Percentiles rank a stretch among this genome's conserved stretches.
phyloP scores from a whole-genome alignment of 2,329 filamentous ascomycete genomes.

The Cytospora mali region DNA sequence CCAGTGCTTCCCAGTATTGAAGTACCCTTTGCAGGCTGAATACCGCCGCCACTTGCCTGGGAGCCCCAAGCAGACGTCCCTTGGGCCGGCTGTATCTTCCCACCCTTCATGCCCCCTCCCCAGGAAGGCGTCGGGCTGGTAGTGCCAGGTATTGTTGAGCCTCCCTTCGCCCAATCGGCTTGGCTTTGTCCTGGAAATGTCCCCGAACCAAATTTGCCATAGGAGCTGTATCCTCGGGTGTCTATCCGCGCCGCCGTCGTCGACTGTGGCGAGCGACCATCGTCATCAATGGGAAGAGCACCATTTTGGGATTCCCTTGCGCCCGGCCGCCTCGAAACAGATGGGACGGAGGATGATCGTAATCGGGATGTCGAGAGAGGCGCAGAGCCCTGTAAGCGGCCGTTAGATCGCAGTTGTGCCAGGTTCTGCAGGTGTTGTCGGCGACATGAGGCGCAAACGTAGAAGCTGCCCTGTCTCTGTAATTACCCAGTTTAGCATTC shows the following conservation, averaged over 20 bases:
- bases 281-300: background rate
- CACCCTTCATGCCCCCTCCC: slow-evolving; percentile 5
- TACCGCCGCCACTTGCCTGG: background rate
- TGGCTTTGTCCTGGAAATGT: slow-evolving; percentile 25
- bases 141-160: background rate
- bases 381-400: background rate
- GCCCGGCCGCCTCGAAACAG: background rate
- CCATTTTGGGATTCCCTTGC: background rate
- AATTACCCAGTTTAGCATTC: slow-evolving; percentile 5
- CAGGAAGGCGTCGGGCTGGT: slow-evolving; percentile 5
- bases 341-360: background rate
- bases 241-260: background rate
- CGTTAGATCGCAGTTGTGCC: slow-evolving; percentile 13
- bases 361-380: slow-evolving; percentile 4
- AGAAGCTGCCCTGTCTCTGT: slow-evolving; percentile 43
- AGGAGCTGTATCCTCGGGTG: slow-evolving; percentile 14
- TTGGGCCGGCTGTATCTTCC: slow-evolving; percentile 21
- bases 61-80: slow-evolving; percentile 9
- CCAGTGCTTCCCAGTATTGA: background rate
- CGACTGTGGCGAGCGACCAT: background rate
- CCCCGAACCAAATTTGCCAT: slow-evolving; percentile 25
- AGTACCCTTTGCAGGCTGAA: slow-evolving; percentile 5
- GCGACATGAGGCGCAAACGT: slow-evolving; percentile 46
- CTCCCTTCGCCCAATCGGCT: slow-evolving; percentile 15
- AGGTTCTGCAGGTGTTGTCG: slow-evolving; percentile 32